Percentiles rank a stretch among this genome's conserved stretches.
Conservation (phyloP, 208 protist species). For the Novymonas esmeraldas region DNA sequence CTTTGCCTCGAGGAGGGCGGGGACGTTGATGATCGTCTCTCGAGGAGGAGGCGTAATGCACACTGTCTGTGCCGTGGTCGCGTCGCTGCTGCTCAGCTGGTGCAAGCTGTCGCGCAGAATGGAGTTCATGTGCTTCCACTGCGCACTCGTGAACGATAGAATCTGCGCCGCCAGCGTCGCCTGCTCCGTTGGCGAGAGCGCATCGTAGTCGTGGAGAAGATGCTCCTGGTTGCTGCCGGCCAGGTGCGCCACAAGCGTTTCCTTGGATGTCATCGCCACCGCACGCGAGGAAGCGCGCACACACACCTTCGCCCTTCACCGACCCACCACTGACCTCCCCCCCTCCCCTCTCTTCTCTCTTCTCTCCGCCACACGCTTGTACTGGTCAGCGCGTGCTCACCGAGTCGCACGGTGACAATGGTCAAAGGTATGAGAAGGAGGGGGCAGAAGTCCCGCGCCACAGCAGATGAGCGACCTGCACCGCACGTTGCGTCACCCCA, state of each 20-base stretch:
- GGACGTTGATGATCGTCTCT: constrained; percentile 32
- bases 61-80: neutral
- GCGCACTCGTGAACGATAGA: constrained; percentile 18
- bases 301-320: no score
- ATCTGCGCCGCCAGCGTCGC: constrained; percentile 31
- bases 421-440: no score
- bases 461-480: no score
- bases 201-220: constrained; percentile 42
- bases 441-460: no score
- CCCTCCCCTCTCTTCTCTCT: no score
- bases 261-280: constrained; percentile 11
- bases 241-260: constrained; percentile 29
- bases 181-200: constrained; percentile 29
- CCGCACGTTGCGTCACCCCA: no score
- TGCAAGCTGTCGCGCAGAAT: constrained; percentile 41
- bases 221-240: constrained; percentile 49
- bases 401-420: no score
- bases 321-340: no score
- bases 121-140: constrained; percentile 52
- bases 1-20: constrained; percentile 15
- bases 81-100: constrained; percentile 15
- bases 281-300: neutral
- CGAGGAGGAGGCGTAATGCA: constrained; percentile 37
- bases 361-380: no score
- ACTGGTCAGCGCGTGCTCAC: no score